A percentile compares a stretch with the other conserved stretches of the same genome.
phyloP scores from a whole-genome alignment of 2,329 filamentous ascomycete species.

The Colletotrichum kahawae region DNA sequence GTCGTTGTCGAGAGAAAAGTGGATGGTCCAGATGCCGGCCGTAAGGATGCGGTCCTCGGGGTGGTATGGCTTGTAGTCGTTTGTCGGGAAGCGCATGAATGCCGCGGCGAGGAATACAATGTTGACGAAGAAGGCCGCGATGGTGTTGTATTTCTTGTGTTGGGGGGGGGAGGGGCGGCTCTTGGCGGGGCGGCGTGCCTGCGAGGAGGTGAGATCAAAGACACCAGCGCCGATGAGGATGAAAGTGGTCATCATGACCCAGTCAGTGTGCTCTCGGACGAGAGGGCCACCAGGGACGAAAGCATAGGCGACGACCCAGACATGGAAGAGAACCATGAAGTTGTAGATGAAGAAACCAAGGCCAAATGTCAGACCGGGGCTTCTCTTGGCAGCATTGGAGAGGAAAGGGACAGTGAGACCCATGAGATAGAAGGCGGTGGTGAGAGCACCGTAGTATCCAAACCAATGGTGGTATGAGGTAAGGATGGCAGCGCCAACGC shows the following conservation, averaged over 20 bases:
- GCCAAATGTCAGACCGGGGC: constrained; percentile 82
- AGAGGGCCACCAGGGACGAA: constrained; percentile 95
- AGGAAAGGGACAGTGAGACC: constrained; percentile 79
- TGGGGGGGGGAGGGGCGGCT: constrained; percentile 41
- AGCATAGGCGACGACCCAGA: constrained; percentile 98
- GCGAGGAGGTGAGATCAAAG: constrained; percentile 68
- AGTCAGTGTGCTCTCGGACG: constrained; percentile 93
- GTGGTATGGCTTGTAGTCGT: constrained; percentile 92
- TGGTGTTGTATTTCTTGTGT: constrained; percentile 57
- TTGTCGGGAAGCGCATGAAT: constrained; percentile 89
- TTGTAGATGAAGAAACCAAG: constrained; percentile 92
- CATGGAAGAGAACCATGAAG: constrained; percentile 93
- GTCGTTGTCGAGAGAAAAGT: constrained; percentile 97
- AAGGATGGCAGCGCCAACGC: constrained; percentile 77
- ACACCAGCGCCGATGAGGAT: constrained; percentile 83
- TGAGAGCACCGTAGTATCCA: constrained; percentile 85
- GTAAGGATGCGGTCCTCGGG: constrained; percentile 86
- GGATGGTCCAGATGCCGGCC: constrained; percentile 97
- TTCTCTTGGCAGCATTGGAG: constrained; percentile 75
- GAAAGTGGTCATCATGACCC: constrained; percentile 91
- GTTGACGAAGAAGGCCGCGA: constrained; percentile 75
- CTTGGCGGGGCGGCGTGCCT: constrained; percentile 43
- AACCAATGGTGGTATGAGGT: constrained; percentile 83
- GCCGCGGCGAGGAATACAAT: constrained; percentile 80
- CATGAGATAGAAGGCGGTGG: constrained; percentile 80